These are phyloP conservation scores for Acorus calamus DNA, from an alignment of 106 monocot species.

Conservation along the genomic window DNA sequence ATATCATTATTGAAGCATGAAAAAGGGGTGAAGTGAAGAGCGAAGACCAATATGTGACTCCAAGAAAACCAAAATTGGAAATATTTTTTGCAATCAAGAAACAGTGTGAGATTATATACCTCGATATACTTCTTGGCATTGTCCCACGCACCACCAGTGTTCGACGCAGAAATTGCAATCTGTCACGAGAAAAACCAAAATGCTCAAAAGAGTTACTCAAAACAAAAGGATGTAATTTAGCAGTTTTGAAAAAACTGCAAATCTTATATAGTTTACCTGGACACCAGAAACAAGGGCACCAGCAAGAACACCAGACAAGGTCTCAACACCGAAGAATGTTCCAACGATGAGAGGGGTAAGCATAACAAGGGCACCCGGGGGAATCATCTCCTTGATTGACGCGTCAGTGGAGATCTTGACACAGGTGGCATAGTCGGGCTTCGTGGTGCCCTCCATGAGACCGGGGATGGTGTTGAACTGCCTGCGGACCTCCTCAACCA, in stretches of 20 bases:
- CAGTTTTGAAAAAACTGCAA: background rate
- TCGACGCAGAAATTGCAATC: constrained; percentile 25
- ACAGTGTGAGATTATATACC: too few relatives aligned
- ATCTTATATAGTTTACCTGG: background rate
- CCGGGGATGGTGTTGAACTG: constrained; percentile 23
- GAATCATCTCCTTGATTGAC: constrained; percentile 23
- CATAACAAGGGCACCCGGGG: constrained; percentile 24
- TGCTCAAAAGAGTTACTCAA: background rate
- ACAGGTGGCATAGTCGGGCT: constrained; percentile 20
- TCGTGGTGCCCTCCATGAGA: constrained; percentile 18
- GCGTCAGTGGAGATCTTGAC: constrained; percentile 27
- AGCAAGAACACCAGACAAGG: constrained; percentile 16
- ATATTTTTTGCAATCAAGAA: too few relatives aligned
- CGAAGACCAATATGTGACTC: too few relatives aligned
- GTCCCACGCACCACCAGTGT: constrained; percentile 19
- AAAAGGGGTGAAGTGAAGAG: too few relatives aligned
- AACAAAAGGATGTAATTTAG: background rate
- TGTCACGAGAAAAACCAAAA: background rate
- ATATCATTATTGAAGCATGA: too few relatives aligned
- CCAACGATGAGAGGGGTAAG: constrained; percentile 21
- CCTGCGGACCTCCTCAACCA: constrained; percentile 26
- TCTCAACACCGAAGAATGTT: constrained; percentile 17
- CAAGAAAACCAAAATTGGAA: too few relatives aligned
- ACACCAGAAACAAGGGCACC: constrained; percentile 21
- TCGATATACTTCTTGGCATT: too few relatives aligned